Base-by-base conservation (phyloP, 768 basidiomycete species). In the Daedaleopsis sinensis region DNA sequence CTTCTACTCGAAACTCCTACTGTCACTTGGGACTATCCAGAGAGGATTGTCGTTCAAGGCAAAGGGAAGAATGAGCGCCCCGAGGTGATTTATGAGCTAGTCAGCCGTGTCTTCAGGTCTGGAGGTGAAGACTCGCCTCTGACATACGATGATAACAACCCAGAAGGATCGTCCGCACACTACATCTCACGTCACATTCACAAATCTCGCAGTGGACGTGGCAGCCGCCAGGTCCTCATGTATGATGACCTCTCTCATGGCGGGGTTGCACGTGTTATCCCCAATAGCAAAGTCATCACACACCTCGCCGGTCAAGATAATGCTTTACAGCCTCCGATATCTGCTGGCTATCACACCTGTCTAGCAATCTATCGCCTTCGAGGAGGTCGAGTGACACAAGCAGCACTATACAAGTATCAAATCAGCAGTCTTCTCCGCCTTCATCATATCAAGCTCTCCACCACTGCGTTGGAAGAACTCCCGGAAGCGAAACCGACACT, bases 341-440 rank as follows among this genome's bases (percentile, higher is more conserved):
- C 9, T 19, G 12, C 19, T 12, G n/a, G 43, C 16, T 50, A 19
- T 42, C 23, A 10, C 44, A 18, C 44, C n/a, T 10, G n/a, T n/a
- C 21, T 15, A 10, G 44, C 46, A 32, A n/a, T 56, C 15, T 56
- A 56, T 46, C 24, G 21, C 24, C 55, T 56, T 3, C 55, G 55
- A n/a, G 39, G 55, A 24, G 55, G 55, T 2, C 16, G 16, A 5
- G 42, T 46, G 15, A 43, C 42, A 21, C 44, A 56, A 18, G 23
- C 23, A n/a, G 15, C 13, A 2, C n/a, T 46, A 8, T 46, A 46
- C 21, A 18, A 19, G 9, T 9, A 46, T n/a, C n/a, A 13, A 15
- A 3, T 43, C 42, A 11, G 9, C 38, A 39, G 18, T 42, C 38
- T 37, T 13, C 21, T n/a, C 38, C 32, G 18, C 55, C 21, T 13